A percentile compares a stretch with the other conserved stretches of the same genome.
These are phyloP conservation scores for Dothistroma septosporum DNA, from an alignment of 2,329 filamentous ascomycete species.

Conservation along the genomic window DNA sequence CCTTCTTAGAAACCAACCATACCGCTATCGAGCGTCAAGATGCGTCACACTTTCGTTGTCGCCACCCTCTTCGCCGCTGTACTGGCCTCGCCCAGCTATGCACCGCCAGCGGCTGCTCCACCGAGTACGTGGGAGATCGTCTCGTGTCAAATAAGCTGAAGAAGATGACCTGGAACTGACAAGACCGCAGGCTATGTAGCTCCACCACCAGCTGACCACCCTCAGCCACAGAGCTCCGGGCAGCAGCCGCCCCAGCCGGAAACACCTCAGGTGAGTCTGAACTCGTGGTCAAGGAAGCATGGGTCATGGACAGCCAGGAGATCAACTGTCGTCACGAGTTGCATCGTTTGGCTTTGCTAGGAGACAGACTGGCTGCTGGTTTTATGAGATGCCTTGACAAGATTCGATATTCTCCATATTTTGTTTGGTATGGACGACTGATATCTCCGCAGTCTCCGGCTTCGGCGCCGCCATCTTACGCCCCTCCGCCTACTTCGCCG, in stretches of 20 bases:
- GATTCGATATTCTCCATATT: no score
- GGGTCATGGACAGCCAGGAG: no score
- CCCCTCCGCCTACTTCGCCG: background rate
- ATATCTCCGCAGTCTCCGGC: background rate
- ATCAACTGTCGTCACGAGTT: no score
- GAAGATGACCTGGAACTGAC: background rate
- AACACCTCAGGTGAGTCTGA: background rate
- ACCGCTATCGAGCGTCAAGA: constrained; percentile 13
- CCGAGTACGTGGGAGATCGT: background rate
- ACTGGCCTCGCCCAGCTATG: constrained; percentile 14
- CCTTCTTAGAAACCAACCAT: constrained; percentile 4
- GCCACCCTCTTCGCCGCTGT: constrained; percentile 21
- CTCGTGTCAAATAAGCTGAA: background rate
- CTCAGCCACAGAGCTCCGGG: background rate
- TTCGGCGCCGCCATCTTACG: background rate
- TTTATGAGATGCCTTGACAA: no score
- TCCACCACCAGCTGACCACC: background rate
- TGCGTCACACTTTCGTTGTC: constrained; percentile 24
- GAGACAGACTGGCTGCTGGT: no score
- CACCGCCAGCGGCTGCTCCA: background rate
- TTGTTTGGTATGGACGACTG: background rate
- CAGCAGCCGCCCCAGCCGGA: background rate
- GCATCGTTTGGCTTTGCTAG: no score
- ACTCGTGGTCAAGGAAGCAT: background rate
- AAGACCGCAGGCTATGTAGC: background rate